Evolutionary conservation across 2,329 filamentous ascomycete species (phyloP).

Genomic region (Macrophomina pseudophaseolina): DNA sequence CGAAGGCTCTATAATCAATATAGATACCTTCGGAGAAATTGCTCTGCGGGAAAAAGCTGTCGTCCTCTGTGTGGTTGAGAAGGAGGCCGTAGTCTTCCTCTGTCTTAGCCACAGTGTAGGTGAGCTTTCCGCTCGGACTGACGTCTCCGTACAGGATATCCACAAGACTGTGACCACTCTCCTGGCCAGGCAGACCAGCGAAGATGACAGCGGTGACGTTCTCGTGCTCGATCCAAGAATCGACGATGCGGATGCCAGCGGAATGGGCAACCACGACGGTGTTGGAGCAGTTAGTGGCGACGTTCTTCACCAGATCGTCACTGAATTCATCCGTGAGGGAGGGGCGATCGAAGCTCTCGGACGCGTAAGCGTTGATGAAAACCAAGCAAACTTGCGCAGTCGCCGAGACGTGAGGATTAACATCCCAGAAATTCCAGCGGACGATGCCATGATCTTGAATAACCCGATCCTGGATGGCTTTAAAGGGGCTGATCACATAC

Average conservation of each 20-base stretch:
- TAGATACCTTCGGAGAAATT: conserved; percentile 55
- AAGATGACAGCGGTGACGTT: conserved; percentile 40
- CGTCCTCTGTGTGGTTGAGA: conserved; percentile 34
- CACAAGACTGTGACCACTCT: conserved; percentile 35
- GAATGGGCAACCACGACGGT: conserved; percentile 55
- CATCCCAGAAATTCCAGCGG: conserved; percentile 42
- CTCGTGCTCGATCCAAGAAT: conserved; percentile 40
- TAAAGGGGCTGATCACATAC: conserved; percentile 48
- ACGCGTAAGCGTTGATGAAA: conserved; percentile 62
- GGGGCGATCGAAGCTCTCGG: conserved; percentile 51
- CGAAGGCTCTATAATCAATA: conserved; percentile 54
- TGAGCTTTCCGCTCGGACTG: conserved; percentile 81
- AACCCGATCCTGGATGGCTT: conserved; percentile 44
- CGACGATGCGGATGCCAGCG: conserved; percentile 40
- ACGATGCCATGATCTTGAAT: conserved; percentile 38
- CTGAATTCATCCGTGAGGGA: conserved; percentile 51
- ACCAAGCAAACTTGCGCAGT: conserved; percentile 59
- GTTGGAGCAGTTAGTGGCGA: conserved; percentile 54
- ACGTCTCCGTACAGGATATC: conserved; percentile 43
- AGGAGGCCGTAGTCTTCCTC: conserved; percentile 74
- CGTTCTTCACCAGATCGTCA: conserved; percentile 48
- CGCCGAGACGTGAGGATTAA: conserved; percentile 38
- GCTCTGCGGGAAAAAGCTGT: conserved; percentile 27
- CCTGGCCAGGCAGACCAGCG: conserved; percentile 39
- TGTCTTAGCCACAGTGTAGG: conserved; percentile 81